phyloP scores from a whole-genome alignment of 768 basidiomycete genomes.

The Saitozyma sp. region DNA sequence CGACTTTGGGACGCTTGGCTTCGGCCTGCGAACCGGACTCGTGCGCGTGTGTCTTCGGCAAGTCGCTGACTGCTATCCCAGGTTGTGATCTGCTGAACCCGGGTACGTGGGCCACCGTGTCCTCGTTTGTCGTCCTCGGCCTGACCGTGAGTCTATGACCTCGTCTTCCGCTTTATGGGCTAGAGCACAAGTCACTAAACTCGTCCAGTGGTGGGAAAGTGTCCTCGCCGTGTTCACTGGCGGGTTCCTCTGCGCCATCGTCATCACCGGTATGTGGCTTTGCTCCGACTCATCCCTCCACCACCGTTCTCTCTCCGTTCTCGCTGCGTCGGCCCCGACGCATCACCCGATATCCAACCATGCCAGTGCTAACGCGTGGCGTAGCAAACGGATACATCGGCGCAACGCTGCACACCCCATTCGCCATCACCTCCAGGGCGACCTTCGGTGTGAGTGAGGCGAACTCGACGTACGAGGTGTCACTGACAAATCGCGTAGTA shows the following conservation, averaged over 20 bases:
- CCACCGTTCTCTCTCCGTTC: too few species aligned
- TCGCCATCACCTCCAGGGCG: constrained; percentile 37
- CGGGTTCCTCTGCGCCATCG: constrained; percentile 70
- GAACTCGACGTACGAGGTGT: too few species aligned
- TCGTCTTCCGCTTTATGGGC: too few species aligned
- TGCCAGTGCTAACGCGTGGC: not conserved
- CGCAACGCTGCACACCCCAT: constrained; percentile 36
- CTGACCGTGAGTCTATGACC: constrained; percentile 15
- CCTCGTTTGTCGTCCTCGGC: constrained; percentile 30
- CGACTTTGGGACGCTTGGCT: too few species aligned
- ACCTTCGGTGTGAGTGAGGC: constrained; percentile 21
- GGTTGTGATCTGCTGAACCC: constrained; percentile 26
- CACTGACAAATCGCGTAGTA: constrained; percentile 5
- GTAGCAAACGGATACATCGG: constrained; percentile 41
- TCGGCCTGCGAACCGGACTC: too few species aligned
- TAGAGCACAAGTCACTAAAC: too few species aligned
- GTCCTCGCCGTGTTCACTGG: constrained; percentile 82
- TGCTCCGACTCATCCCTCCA: not conserved
- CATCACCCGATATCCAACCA: too few species aligned
- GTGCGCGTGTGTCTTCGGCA: too few species aligned
- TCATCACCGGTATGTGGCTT: constrained; percentile 26
- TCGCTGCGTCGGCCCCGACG: not conserved
- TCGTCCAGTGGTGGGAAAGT: constrained; percentile 64
- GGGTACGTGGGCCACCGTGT: constrained; percentile 34
- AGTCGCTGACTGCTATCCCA: too few species aligned